phyloP scores from a whole-genome alignment of 2,329 filamentous ascomycete genomes.

The Exophiala spinifera region DNA sequence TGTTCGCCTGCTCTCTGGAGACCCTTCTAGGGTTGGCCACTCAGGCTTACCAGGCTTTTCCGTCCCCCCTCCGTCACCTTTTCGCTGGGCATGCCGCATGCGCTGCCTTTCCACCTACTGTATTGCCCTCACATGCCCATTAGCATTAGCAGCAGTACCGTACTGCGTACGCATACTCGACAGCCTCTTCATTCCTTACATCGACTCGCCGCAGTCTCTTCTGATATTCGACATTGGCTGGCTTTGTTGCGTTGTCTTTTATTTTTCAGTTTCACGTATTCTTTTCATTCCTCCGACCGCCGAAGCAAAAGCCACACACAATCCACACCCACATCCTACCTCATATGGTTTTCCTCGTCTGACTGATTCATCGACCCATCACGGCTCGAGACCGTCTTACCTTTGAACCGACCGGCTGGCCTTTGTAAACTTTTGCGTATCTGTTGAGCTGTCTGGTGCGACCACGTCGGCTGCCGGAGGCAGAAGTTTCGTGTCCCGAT shows the following conservation, averaged over 20 bases:
- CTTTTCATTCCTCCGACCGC: neutral
- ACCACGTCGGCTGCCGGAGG: neutral
- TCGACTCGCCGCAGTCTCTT: neutral
- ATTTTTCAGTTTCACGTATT: too few species aligned
- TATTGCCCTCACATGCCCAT: neutral
- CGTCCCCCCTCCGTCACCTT: slow-evolving; percentile 1
- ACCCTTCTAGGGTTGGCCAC: neutral
- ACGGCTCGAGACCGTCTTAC: neutral
- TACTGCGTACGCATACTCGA: neutral
- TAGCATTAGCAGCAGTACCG: neutral
- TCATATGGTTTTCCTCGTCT: neutral
- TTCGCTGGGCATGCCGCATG: neutral
- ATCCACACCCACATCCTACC: neutral
- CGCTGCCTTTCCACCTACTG: neutral
- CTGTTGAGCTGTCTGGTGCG: neutral
- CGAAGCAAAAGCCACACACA: neutral
- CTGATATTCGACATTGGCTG: neutral
- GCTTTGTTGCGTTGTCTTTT: neutral
- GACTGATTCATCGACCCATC: neutral
- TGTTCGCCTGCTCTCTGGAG: neutral
- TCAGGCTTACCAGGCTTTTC: neutral
- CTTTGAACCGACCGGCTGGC: neutral
- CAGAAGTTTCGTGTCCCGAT: too few species aligned
- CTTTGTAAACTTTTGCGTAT: neutral
- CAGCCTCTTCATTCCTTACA: neutral